Evolutionary conservation across 164 flowering plant species (phyloP).

Genomic region (Umbilicus rupestris): DNA sequence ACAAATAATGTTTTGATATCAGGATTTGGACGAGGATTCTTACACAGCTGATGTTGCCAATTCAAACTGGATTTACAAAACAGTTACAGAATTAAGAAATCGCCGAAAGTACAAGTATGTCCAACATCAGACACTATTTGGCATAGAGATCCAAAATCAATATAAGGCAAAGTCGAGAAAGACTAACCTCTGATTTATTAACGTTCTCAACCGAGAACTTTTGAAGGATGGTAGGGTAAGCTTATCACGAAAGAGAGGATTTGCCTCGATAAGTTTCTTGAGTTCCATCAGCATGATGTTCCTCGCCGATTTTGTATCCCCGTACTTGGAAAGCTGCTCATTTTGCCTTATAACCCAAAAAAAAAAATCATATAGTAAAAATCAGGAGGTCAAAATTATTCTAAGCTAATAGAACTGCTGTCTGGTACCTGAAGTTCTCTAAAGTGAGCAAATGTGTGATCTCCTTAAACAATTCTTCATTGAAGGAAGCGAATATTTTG

Average conservation of each 20-base stretch:
- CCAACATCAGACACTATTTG: neutral
- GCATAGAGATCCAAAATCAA: neutral
- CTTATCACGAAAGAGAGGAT: slow-evolving; percentile 87
- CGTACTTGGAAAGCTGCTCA: slow-evolving; percentile 89
- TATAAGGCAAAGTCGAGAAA: neutral
- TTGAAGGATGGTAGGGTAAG: slow-evolving; percentile 66
- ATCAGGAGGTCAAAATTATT: neutral
- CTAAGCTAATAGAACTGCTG: neutral
- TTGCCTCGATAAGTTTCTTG: slow-evolving; percentile 79
- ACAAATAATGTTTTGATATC: slow-evolving; percentile 83
- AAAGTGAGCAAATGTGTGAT: neutral
- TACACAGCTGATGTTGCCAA: slow-evolving; percentile 97
- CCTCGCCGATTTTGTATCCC: slow-evolving; percentile 88
- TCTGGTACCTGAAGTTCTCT: slow-evolving; percentile 1
- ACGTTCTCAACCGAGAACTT: slow-evolving; percentile 67
- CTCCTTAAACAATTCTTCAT: slow-evolving; percentile 9
- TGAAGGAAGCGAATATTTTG: slow-evolving; percentile 54
- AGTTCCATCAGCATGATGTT: slow-evolving; percentile 79
- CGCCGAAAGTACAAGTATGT: neutral
- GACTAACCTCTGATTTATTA: slow-evolving; percentile 81
- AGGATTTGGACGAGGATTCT: slow-evolving; percentile 89
- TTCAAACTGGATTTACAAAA: slow-evolving; percentile 55
- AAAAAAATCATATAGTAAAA: neutral
- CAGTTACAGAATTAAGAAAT: slow-evolving; percentile 10
- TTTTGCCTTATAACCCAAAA: slow-evolving; percentile 54